Base-by-base conservation (phyloP, 2,329 filamentous ascomycete genomes). In the Tolypocladium inflatum region DNA sequence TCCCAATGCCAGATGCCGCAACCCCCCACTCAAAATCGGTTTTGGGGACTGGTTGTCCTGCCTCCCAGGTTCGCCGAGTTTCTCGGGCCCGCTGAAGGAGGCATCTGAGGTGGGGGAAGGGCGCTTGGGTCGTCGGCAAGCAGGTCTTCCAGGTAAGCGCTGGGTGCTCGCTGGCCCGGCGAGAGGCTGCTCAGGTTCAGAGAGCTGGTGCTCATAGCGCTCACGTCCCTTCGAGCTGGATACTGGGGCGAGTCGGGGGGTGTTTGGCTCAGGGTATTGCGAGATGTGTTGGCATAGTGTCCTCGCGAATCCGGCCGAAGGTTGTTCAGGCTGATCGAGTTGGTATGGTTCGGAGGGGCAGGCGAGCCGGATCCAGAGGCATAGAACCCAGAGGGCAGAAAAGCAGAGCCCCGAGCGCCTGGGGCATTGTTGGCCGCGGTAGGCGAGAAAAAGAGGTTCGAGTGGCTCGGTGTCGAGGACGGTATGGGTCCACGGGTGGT, bases 371-470 rank as follows among this genome's bases (percentile, higher is more conserved):
- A 80, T 26, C 87, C 83, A 6, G 90, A 82, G 38, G 91, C 87
- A 69, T 97, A 97, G 75, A 96, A 97, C 1, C 93, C 93, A 3
- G 93, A 88, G 19, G 93, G 93, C 23, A 97, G 80, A 69, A 93
- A 96, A n/a, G 80, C 79, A 1, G 90, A 96, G 59, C 83, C 84
- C 56, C 92, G 87, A 64, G 83, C 83, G 55, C 80, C 78, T 58
- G 79, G 78, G 17, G 80, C 76, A 43, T 83, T 84, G 17, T 82
- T 78, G 48, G 83, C 84, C 1, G 92, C 92, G 0, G 94, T 97
- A 0, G 94, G 94, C 9, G 91, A 96, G 78, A 96, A 99, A 82
- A 99, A 99, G 19, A 97, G 80, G 61, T 88, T 90, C 42, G 84
- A 84, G 65, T 81, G 78, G 67, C 83, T 88, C 13, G 79, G 84